phyloP scores from a whole-genome alignment of 805 yeast genomes.

The Starmerella apicola region DNA sequence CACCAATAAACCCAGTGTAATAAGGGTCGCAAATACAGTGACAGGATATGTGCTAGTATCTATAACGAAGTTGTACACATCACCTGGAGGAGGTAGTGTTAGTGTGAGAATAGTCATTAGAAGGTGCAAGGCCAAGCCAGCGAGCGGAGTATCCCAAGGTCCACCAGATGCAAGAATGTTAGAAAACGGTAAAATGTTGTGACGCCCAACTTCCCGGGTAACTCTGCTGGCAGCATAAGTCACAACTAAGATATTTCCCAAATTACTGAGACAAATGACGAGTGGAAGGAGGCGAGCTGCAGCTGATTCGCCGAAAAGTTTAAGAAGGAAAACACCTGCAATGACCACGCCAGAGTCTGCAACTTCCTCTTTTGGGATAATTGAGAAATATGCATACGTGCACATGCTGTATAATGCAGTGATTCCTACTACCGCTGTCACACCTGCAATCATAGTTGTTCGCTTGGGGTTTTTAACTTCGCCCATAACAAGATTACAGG shows the following conservation, averaged over 20 bases:
- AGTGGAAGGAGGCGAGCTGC: conserved; percentile 42
- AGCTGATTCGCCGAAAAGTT: conserved; percentile 44
- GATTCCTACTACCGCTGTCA: conserved; percentile 42
- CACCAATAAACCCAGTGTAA: conserved; percentile 43
- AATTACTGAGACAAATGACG: conserved; percentile 46
- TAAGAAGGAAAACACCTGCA: conserved; percentile 49
- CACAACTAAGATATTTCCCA: conserved; percentile 55
- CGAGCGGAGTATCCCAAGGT: conserved; percentile 29
- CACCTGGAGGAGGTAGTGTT: conserved; percentile 49
- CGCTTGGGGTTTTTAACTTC: conserved; percentile 46
- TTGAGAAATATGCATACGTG: conserved; percentile 45
- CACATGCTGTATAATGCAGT: conserved; percentile 45
- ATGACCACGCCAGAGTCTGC: conserved; percentile 46
- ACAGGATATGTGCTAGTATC: conserved; percentile 54
- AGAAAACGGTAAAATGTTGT: conserved; percentile 40
- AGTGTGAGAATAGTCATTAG: conserved; percentile 41
- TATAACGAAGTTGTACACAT: conserved; percentile 50
- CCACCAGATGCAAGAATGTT: conserved; percentile 33
- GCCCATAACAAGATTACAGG: conserved; percentile 49
- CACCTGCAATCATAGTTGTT: conserved; percentile 49
- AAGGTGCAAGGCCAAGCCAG: conserved; percentile 45
- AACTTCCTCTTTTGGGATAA: conserved; percentile 34
- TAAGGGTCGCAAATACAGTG: conserved; percentile 42
- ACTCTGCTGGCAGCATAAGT: conserved; percentile 49
- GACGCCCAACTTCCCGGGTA: conserved; percentile 44